A percentile compares a stretch with the other conserved stretches of the same genome.
Evolutionary conservation across 129 eudicot species (phyloP).

Genomic region (Flaveria bidentis): DNA sequence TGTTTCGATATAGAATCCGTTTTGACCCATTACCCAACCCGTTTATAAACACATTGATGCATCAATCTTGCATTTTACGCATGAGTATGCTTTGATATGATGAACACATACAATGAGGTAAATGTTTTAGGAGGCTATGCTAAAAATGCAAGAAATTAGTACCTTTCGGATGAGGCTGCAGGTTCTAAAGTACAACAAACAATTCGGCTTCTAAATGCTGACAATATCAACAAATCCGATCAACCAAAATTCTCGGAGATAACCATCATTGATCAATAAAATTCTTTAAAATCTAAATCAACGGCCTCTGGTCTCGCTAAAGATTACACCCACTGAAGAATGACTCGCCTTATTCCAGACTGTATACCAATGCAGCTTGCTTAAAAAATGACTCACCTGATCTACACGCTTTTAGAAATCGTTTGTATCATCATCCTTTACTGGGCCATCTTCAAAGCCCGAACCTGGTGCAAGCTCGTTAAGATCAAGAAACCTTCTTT

Average conservation of each 20-base stretch:
- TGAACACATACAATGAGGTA: not conserved
- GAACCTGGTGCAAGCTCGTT: slow-evolving; percentile 97
- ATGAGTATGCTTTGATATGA: not conserved
- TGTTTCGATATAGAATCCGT: not conserved
- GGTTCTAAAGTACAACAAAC: slow-evolving; percentile 28
- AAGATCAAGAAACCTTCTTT: slow-evolving; percentile 80
- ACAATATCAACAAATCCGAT: slow-evolving; percentile 29
- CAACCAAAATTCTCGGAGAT: slow-evolving; percentile 25
- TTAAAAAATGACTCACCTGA: slow-evolving; percentile 30
- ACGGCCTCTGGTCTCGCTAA: slow-evolving; percentile 30
- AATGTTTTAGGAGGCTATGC: not conserved
- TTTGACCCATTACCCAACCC: not conserved
- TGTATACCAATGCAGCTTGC: slow-evolving; percentile 30
- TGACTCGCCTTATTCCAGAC: slow-evolving; percentile 33
- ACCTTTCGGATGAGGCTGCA: slow-evolving; percentile 30
- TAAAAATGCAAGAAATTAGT: slow-evolving; percentile 24
- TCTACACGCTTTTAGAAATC: slow-evolving; percentile 42
- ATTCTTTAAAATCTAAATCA: slow-evolving; percentile 25
- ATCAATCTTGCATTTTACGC: not conserved
- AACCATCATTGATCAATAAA: slow-evolving; percentile 4
- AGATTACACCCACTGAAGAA: slow-evolving; percentile 42
- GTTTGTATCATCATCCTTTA: slow-evolving; percentile 62
- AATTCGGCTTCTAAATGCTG: slow-evolving; percentile 20
- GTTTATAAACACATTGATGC: not conserved
- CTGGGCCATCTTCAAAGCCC: slow-evolving; percentile 85